phyloP scores from a whole-genome alignment of 352 stramenopile genomes.

The Globisporangium nagaii region DNA sequence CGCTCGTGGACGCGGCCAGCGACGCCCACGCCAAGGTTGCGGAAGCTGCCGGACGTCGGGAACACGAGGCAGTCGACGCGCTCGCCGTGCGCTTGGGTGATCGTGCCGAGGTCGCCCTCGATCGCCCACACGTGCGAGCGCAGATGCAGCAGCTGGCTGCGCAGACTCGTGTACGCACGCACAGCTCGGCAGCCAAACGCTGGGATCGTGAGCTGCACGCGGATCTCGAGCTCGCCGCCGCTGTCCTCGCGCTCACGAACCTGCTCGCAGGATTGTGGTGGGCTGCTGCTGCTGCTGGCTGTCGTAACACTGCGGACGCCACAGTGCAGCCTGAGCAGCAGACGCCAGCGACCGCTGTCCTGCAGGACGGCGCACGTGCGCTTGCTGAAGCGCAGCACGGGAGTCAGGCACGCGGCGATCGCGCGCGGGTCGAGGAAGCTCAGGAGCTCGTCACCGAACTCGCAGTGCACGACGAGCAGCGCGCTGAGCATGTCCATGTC shows the following conservation, averaged over 20 bases:
- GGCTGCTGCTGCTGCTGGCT: not conserved
- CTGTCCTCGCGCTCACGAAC: not conserved
- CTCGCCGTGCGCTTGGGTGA: constrained; percentile 19
- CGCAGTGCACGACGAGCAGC: not conserved
- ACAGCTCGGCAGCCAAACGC: constrained; percentile 12
- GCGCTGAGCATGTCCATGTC: not conserved
- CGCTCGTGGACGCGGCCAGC: constrained; percentile 42
- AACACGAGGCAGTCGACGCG: constrained; percentile 61
- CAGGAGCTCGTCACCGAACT: constrained; percentile 10
- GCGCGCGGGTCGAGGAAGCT: constrained; percentile 7
- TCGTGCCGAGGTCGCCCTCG: constrained; percentile 35
- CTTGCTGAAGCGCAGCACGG: not conserved
- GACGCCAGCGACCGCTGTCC: not conserved
- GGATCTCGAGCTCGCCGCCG: not conserved
- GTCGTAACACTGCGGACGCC: not conserved
- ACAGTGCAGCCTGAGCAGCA: constrained; percentile 6
- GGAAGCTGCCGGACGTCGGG: constrained; percentile 33
- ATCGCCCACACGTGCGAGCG: constrained; percentile 25
- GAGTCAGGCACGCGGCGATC: not conserved
- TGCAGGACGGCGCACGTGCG: not conserved
- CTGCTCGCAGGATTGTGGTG: not conserved
- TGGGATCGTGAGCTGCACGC: not conserved
- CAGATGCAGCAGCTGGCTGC: constrained; percentile 35
- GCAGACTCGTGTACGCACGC: constrained; percentile 35
- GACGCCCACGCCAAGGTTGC: constrained; percentile 37